Conservation (phyloP, 169 alveolate genomes). For the Plasmodium knowlesi region DNA sequence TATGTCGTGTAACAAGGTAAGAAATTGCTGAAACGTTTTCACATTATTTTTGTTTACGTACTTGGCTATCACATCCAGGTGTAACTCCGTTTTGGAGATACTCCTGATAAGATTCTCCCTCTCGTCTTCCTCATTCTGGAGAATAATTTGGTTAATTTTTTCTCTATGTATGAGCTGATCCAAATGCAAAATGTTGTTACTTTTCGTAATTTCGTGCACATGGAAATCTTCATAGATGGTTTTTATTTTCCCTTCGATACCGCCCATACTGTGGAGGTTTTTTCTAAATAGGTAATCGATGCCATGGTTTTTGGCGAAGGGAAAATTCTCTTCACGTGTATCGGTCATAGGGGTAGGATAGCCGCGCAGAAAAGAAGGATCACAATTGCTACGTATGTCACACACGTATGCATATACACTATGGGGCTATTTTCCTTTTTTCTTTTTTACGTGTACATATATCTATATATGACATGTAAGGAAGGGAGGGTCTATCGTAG, state of each 20-base stretch:
- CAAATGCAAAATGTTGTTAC: constrained; percentile 61
- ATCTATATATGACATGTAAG: not conserved
- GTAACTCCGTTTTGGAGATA: constrained; percentile 11
- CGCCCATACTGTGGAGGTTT: constrained; percentile 18
- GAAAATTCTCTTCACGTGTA: not conserved
- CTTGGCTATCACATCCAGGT: constrained; percentile 7
- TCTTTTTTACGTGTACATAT: not conserved
- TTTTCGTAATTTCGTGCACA: constrained; percentile 77
- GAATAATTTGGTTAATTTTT: constrained; percentile 24
- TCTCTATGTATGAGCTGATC: constrained; percentile 64
- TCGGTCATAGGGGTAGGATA: not conserved
- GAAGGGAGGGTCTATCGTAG: not conserved
- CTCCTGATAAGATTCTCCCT: constrained; percentile 3
- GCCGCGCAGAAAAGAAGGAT: not conserved
- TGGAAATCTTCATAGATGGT: constrained; percentile 80
- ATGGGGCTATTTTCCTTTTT: not conserved
- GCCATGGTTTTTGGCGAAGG: constrained; percentile 27
- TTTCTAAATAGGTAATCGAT: constrained; percentile 57
- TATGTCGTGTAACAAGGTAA: constrained; percentile 17
- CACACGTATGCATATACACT: not conserved
- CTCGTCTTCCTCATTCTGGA: constrained; percentile 51
- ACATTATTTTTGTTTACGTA: constrained; percentile 8
- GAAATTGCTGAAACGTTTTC: constrained; percentile 16
- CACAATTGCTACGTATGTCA: not conserved
- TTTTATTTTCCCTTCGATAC: constrained; percentile 76